A percentile compares a stretch with the other conserved stretches of the same genome.
Conservation (phyloP, 345 rosid genomes). For the Pistacia vera region DNA sequence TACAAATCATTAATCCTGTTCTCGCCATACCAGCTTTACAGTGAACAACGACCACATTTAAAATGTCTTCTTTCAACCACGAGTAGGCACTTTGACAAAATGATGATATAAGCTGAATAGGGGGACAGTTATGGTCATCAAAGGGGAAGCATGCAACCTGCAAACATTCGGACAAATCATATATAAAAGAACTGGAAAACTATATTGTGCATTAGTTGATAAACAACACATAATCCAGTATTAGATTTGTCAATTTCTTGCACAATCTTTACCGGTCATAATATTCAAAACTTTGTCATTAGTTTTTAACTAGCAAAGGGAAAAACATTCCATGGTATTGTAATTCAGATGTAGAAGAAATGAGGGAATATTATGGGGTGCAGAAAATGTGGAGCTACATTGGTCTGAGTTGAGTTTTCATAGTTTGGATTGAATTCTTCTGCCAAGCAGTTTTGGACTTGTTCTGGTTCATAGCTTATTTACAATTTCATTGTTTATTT, state of each 20-base stretch:
- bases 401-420: background rate
- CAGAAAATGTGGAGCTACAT: background rate
- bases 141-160: slow-evolving; percentile 98
- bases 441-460: background rate
- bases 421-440: background rate
- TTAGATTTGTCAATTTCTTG: background rate
- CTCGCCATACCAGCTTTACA: slow-evolving; percentile 98
- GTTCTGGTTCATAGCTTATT: background rate
- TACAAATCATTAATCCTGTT: slow-evolving; percentile 93
- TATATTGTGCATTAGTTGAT: background rate
- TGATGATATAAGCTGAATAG: slow-evolving; percentile 76
- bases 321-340: background rate
- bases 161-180: slow-evolving; percentile 23
- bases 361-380: background rate
- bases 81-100: slow-evolving; percentile 93
- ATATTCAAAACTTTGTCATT: background rate
- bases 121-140: slow-evolving; percentile 96
- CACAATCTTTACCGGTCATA: background rate
- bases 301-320: background rate
- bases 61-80: slow-evolving; percentile 97
- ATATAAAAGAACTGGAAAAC: slow-evolving; percentile 25
- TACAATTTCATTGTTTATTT: background rate
- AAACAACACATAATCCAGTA: background rate
- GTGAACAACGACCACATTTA: slow-evolving; percentile 95
- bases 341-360: background rate